Evolutionary conservation across 768 basidiomycete genomes (phyloP), one percentile per base, ranked within the genome.

Genomic region (Phylloporus sp.): DNA sequence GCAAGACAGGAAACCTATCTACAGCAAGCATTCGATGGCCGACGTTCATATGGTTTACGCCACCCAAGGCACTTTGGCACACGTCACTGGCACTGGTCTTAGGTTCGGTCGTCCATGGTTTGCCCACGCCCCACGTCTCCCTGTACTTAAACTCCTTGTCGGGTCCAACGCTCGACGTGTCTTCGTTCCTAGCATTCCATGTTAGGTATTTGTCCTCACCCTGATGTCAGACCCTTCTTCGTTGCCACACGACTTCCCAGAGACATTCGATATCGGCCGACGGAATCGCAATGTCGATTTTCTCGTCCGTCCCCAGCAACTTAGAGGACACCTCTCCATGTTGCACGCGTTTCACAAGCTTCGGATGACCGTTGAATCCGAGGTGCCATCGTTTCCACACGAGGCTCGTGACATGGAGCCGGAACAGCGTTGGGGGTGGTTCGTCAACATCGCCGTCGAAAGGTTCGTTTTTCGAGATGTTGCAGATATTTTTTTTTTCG

Each of bases 381-480:
- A 42, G n/a, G 34, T 50, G 6, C 9, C 42, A 3, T 37, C 33
- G 5, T 42, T 67, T 21, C 58, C 64, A 28, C 11, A 7, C 0
- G 36, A 42, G 3, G 28, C 55, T 18, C 41, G 38, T 15, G 29
- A 2, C 3, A 54, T 68, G 51, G 58, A 59, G 0, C 29, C 48
- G 6, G 61, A 65, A n/a, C 50, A 53, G 42, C 57, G 71, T 18
- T 71, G 71, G 71, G 56, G 39, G 0, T 71, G 68, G 69, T 70
- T 71, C 41, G 64, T 71, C n/a, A 46, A 53, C 20, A 37, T 72
- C 20, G 69, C 69, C 0, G 67, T 72, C 3, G 71, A 72, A 43
- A 55, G 70, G 60, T 64, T 49, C 41, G 52, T 34, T 6, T 33
- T 34, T 6, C 31, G 11, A 38, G 11, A 5, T 18, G 6, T 32